Evolutionary conservation across 164 flowering plant genomes (phyloP).

Genomic region (Houttuynia cordata): DNA sequence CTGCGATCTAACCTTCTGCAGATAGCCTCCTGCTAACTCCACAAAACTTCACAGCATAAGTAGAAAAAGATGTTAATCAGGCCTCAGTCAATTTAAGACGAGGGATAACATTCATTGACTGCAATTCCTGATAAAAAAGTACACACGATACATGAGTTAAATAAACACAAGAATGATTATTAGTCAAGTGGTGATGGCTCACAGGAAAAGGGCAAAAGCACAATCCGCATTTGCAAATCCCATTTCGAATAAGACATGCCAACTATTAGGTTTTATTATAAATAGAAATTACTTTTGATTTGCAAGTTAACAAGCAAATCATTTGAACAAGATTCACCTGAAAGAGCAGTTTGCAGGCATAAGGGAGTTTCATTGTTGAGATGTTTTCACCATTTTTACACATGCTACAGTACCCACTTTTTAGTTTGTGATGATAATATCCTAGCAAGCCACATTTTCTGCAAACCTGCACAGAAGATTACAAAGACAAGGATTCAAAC

Average conservation of each 20-base stretch:
- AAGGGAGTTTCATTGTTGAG: slow-evolving; percentile 78
- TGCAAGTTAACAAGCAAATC: no score
- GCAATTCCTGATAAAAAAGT: slow-evolving; percentile 55
- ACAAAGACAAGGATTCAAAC: not conserved
- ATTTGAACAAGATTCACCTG: slow-evolving; percentile 39
- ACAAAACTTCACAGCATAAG: no score
- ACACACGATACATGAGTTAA: no score
- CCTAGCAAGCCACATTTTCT: slow-evolving; percentile 82
- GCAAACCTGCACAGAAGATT: slow-evolving; percentile 57
- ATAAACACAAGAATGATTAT: no score
- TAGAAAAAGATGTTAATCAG: slow-evolving; percentile 14
- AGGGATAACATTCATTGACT: slow-evolving; percentile 90
- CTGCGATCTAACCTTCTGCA: no score
- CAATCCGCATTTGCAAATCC: not conserved
- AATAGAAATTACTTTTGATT: not conserved
- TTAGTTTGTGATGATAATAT: slow-evolving; percentile 63
- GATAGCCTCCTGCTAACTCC: no score
- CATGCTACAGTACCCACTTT: slow-evolving; percentile 53
- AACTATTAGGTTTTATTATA: not conserved
- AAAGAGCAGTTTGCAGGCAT: slow-evolving; percentile 95
- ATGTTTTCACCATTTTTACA: slow-evolving; percentile 82
- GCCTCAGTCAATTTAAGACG: slow-evolving; percentile 60
- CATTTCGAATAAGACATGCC: not conserved
- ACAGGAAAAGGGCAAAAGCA: no score
- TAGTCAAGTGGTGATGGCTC: no score